These are phyloP conservation scores for Ogataea neopini DNA, from an alignment of 805 yeast species.

Conservation along the genomic window DNA sequence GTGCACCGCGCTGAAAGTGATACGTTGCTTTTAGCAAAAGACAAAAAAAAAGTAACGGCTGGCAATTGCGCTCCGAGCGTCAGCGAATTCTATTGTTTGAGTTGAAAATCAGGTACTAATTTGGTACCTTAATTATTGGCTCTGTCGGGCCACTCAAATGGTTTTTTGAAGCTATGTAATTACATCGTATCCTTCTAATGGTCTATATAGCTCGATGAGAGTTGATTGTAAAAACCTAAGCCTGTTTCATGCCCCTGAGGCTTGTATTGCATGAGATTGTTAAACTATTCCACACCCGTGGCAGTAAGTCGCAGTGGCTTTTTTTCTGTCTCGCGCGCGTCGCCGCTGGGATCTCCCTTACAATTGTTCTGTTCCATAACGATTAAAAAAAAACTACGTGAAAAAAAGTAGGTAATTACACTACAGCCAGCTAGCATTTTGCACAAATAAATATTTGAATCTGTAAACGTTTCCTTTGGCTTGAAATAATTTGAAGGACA, in stretches of 20 bases:
- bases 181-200: too few relatives aligned
- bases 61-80: constrained; percentile 1
- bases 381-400: constrained; percentile 2
- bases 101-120: neutral
- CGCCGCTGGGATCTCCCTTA: constrained; percentile 8
- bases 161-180: too few relatives aligned
- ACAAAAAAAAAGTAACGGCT: neutral
- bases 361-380: constrained; percentile 1
- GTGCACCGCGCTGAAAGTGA: neutral
- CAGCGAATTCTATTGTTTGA: constrained; percentile 1
- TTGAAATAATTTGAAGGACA: neutral
- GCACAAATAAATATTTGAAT: constrained; percentile 12
- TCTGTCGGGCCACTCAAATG: too few relatives aligned
- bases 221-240: too few relatives aligned
- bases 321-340: constrained; percentile 5
- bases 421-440: constrained; percentile 16
- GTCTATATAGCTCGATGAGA: too few relatives aligned
- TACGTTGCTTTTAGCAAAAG: constrained; percentile 1
- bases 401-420: constrained; percentile 14
- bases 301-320: constrained; percentile 3
- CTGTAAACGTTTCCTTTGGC: constrained; percentile 4
- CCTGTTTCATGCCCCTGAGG: too few relatives aligned
- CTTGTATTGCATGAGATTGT: too few relatives aligned
- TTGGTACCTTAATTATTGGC: neutral
- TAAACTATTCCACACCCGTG: neutral